phyloP scores from a whole-genome alignment of 2,329 filamentous ascomycete genomes.

The Diaporthe ampelina region DNA sequence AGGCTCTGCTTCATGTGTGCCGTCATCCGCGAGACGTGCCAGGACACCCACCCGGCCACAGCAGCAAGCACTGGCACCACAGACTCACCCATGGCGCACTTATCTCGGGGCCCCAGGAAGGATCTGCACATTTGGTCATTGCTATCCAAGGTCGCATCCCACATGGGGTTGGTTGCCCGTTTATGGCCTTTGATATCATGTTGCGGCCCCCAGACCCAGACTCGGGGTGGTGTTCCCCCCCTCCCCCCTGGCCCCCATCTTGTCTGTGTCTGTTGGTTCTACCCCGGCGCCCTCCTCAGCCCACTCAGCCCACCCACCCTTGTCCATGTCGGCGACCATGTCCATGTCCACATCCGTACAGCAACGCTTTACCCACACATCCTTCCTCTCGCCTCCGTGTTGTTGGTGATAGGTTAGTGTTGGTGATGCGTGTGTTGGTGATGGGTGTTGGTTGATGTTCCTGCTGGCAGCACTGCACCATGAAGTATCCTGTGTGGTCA shows the following conservation, averaged over 20 bases:
- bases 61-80: background rate
- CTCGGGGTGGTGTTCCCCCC: background rate
- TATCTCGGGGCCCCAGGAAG: conserved; percentile 1
- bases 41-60: too few species aligned
- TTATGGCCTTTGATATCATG: conserved; percentile 19
- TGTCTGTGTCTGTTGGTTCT: conserved; percentile 27
- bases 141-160: conserved; percentile 8
- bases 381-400: conserved; percentile 6
- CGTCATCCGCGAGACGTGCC: conserved; percentile 11
- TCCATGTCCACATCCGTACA: conserved; percentile 32
- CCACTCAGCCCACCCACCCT: conserved; percentile 25
- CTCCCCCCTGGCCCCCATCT: conserved; percentile 18
- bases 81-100: too few species aligned
- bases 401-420: conserved; percentile 11
- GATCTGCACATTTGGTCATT: conserved; percentile 8
- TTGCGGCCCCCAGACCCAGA: conserved; percentile 22
- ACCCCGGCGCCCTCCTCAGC: conserved; percentile 32
- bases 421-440: conserved; percentile 31
- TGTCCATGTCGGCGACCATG: conserved; percentile 22
- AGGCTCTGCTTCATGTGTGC: conserved; percentile 21
- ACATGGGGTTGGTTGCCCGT: conserved; percentile 11
- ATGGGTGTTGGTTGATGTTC: conserved; percentile 26
- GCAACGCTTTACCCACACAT: conserved; percentile 20
- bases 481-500: conserved; percentile 27
- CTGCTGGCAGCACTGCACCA: conserved; percentile 21